phyloP scores from a whole-genome alignment of 2,329 filamentous ascomycete genomes.

The Ophiostoma tasmaniense region DNA sequence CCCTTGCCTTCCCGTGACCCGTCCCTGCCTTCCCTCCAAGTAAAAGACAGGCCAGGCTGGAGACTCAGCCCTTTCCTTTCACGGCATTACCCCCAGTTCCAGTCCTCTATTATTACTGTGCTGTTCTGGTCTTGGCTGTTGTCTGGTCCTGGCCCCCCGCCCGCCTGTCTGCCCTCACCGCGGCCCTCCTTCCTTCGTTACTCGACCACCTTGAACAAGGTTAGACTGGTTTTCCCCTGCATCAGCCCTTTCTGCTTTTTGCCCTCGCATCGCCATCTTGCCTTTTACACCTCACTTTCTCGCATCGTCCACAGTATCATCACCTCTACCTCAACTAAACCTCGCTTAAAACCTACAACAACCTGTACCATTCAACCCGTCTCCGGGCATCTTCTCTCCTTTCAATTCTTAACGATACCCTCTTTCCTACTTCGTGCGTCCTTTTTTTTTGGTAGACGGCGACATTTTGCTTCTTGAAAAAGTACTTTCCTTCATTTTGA shows the following conservation, averaged over 20 bases:
- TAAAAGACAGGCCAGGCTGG: neutral
- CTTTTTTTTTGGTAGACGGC: conserved; percentile 9
- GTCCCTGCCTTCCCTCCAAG: neutral
- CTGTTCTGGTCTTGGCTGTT: neutral
- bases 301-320: neutral
- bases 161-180: neutral
- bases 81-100: neutral
- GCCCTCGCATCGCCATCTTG: conserved; percentile 1
- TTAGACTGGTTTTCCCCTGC: conserved; percentile 1
- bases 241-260: conserved; percentile 5
- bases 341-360: neutral
- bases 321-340: neutral
- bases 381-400: neutral
- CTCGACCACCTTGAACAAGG: neutral
- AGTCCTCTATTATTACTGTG: neutral
- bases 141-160: neutral
- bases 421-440: conserved; percentile 2
- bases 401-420: conserved; percentile 4
- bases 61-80: neutral
- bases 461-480: neutral
- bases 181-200: neutral
- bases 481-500: neutral
- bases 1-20: neutral
- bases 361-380: neutral
- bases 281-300: conserved; percentile 3